Percentiles rank a stretch among this genome's conserved stretches.
phyloP scores from a whole-genome alignment of 228 moss, liverwort and hornwort genomes.

The Sphagnum fallax region DNA sequence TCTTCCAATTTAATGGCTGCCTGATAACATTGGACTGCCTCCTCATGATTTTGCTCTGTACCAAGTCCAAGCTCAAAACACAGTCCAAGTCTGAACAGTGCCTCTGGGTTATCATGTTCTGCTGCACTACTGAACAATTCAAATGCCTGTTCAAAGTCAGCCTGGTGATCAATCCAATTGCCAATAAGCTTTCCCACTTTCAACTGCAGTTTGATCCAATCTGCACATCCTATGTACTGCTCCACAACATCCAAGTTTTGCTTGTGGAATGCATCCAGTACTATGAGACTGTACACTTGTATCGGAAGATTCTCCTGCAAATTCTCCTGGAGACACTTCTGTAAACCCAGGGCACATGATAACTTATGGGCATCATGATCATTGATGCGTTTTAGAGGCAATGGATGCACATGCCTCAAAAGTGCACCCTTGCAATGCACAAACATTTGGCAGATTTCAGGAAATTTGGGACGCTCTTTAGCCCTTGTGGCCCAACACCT shows the following conservation, averaged over 20 bases:
- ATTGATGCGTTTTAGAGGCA: constrained; percentile 37
- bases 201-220: constrained; percentile 30
- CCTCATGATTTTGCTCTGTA: constrained; percentile 11
- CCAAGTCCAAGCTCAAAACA: constrained; percentile 42
- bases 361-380: constrained; percentile 40
- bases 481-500: constrained; percentile 36
- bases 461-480: constrained; percentile 24
- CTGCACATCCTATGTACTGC: constrained; percentile 13
- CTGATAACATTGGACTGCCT: constrained; percentile 28
- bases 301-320: constrained; percentile 28
- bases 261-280: constrained; percentile 19
- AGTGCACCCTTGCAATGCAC: constrained; percentile 36
- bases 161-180: constrained; percentile 31
- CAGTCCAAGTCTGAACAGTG: constrained; percentile 36
- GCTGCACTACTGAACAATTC: constrained; percentile 23
- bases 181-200: constrained; percentile 36
- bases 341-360: constrained; percentile 22
- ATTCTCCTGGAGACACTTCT: constrained; percentile 41
- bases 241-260: background rate
- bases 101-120: constrained; percentile 25
- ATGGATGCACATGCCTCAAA: constrained; percentile 33
- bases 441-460: constrained; percentile 38
- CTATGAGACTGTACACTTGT: constrained; percentile 26
- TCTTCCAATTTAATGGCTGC: constrained; percentile 22
- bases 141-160: constrained; percentile 29